A percentile compares a stretch with the other conserved stretches of the same genome.
These are phyloP conservation scores for Cicer yamashitae DNA, from an alignment of 306 rosid species.

Conservation along the genomic window DNA sequence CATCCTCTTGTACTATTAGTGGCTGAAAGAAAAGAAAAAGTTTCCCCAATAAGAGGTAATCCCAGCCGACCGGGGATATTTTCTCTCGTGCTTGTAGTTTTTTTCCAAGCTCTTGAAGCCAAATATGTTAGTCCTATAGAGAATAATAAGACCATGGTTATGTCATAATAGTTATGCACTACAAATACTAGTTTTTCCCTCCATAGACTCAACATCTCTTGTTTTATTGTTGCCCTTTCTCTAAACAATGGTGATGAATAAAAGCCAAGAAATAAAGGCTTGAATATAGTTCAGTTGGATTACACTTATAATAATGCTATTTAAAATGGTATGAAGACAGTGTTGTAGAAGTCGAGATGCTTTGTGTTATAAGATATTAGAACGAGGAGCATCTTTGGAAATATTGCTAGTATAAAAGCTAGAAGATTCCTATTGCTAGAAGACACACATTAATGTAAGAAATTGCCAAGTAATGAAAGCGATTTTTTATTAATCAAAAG, in stretches of 20 bases:
- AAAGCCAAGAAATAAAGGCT: conserved; percentile 20
- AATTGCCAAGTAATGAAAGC: neutral
- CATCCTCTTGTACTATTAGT: conserved; percentile 70
- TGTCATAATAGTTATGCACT: conserved; percentile 44
- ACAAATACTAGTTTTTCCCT: conserved; percentile 50
- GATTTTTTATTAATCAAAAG: neutral
- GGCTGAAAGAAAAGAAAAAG: conserved; percentile 75
- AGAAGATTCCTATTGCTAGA: conserved; percentile 43
- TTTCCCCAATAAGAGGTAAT: conserved; percentile 72
- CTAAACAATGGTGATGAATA: conserved; percentile 32
- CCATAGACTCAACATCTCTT: conserved; percentile 52
- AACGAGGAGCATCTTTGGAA: conserved; percentile 45
- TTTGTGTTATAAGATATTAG: conserved; percentile 29
- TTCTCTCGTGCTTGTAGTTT: conserved; percentile 36
- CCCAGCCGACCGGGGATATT: conserved; percentile 69
- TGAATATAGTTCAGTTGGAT: conserved; percentile 26
- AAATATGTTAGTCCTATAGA: conserved; percentile 52
- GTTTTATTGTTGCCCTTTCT: conserved; percentile 37
- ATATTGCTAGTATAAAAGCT: neutral
- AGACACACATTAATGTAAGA: conserved; percentile 36
- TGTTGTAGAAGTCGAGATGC: conserved; percentile 12
- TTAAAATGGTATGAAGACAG: conserved; percentile 14
- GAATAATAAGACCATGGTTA: conserved; percentile 46
- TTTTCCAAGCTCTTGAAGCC: conserved; percentile 56
- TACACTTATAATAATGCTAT: conserved; percentile 22